Evolutionary conservation across 345 rosid species (phyloP).

Genomic region (Arabidopsis suecica): DNA sequence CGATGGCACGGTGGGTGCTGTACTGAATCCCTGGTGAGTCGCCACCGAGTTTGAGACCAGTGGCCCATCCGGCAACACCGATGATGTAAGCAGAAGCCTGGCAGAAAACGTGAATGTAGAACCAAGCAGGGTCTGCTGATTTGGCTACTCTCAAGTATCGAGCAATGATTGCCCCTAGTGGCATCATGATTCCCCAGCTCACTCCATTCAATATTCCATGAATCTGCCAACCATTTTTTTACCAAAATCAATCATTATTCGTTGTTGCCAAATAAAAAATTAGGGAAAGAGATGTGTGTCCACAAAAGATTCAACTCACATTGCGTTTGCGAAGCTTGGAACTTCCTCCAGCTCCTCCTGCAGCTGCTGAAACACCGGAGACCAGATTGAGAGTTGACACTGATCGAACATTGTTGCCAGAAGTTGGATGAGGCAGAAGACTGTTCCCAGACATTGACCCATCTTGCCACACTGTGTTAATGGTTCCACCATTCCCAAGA

Average conservation of each 20-base stretch:
- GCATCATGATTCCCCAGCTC: slow-evolving; percentile 93
- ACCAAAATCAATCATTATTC: slow-evolving; percentile 29
- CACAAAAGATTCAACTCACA: slow-evolving; percentile 58
- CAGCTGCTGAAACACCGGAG: slow-evolving; percentile 58
- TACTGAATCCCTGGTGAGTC: slow-evolving; percentile 64
- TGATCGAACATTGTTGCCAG: slow-evolving; percentile 66
- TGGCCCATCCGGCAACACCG: slow-evolving; percentile 91
- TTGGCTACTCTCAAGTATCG: slow-evolving; percentile 80
- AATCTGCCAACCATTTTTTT: slow-evolving; percentile 51
- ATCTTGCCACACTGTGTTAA: slow-evolving; percentile 90
- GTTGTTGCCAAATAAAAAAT: slow-evolving; percentile 35
- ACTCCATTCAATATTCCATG: slow-evolving; percentile 84
- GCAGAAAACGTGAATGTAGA: slow-evolving; percentile 80
- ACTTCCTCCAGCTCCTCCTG: slow-evolving; percentile 47
- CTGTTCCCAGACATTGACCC: slow-evolving; percentile 60
- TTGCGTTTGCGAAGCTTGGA: slow-evolving; percentile 58
- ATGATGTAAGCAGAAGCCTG: slow-evolving; percentile 73
- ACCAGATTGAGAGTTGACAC: slow-evolving; percentile 64
- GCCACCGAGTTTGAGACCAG: slow-evolving; percentile 88
- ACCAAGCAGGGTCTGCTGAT: slow-evolving; percentile 86
- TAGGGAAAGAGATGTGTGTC: slow-evolving; percentile 51
- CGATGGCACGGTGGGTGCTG: slow-evolving; percentile 66
- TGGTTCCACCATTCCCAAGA: slow-evolving; percentile 41
- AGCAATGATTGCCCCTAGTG: slow-evolving; percentile 72
- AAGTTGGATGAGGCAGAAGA: slow-evolving; percentile 53